These are phyloP conservation scores for Microstegium vimineum DNA, from an alignment of 176 grass and related monocot genomes.

Conservation along the genomic window DNA sequence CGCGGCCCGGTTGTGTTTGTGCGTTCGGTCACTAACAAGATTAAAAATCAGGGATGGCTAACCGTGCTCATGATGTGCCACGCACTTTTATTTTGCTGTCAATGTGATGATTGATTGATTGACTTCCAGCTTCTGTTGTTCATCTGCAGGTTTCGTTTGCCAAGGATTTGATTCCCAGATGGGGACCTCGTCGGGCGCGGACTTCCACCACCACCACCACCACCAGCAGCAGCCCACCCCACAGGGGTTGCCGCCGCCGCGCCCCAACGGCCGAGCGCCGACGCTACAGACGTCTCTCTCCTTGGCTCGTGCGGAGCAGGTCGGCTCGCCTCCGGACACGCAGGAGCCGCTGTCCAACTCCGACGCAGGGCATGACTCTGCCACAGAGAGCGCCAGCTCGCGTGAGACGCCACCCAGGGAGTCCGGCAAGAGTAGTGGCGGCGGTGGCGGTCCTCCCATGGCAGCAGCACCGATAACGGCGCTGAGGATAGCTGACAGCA, in stretches of 20 bases:
- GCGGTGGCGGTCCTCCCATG: not conserved
- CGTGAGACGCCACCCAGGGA: slow-evolving; percentile 58
- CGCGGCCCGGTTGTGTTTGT: not conserved
- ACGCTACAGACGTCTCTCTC: slow-evolving; percentile 46
- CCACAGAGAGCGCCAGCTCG: slow-evolving; percentile 74
- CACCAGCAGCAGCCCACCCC: slow-evolving; percentile 26
- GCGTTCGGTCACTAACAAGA: not conserved
- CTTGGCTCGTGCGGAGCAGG: slow-evolving; percentile 56
- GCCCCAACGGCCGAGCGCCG: not conserved
- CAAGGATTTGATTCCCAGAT: slow-evolving; percentile 30
- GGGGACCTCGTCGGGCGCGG: slow-evolving; percentile 57
- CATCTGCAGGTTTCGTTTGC: slow-evolving; percentile 9
- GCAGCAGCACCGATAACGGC: not conserved
- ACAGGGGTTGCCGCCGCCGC: not conserved
- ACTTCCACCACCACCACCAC: slow-evolving; percentile 35
- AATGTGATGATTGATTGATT: not conserved
- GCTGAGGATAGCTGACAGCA: slow-evolving; percentile 32
- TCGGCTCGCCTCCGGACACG: slow-evolving; percentile 48
- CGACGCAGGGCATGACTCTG: slow-evolving; percentile 55
- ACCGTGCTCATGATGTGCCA: slow-evolving; percentile 31
- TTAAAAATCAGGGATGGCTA: not conserved
- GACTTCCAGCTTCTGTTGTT: not conserved
- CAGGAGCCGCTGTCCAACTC: slow-evolving; percentile 67
- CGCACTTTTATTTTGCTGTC: not conserved
- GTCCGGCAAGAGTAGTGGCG: slow-evolving; percentile 35